Conservation (phyloP, 306 rosid species). For the Medicago lupulina region DNA sequence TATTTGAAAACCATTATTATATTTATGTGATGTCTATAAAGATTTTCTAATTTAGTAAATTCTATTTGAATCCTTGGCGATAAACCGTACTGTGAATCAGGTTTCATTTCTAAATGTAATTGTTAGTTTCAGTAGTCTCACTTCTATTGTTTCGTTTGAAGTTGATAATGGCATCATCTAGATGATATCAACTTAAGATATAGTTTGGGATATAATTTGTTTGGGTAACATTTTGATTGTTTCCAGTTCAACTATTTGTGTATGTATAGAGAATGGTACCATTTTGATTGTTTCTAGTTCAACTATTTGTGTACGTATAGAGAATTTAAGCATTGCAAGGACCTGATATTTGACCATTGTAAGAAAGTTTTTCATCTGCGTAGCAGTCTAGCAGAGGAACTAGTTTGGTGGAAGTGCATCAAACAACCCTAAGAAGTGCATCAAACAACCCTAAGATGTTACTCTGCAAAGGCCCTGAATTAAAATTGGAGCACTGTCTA, state of each 20-base stretch:
- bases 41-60: slow-evolving; percentile 9
- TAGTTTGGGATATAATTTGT: not conserved
- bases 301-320: slow-evolving; percentile 5
- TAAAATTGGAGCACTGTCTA: not conserved
- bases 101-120: not conserved
- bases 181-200: not conserved
- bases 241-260: not conserved
- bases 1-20: slow-evolving; percentile 27
- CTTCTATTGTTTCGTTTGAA: slow-evolving; percentile 6
- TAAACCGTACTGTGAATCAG: slow-evolving; percentile 4
- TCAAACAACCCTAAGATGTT: slow-evolving; percentile 13
- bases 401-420: slow-evolving; percentile 20
- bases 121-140: slow-evolving; percentile 19
- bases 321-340: slow-evolving; percentile 20
- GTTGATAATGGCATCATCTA: not conserved
- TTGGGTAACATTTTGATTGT: not conserved
- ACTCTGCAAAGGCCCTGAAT: not conserved
- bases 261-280: slow-evolving; percentile 4
- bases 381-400: not conserved
- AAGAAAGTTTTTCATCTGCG: not conserved
- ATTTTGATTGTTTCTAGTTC: not conserved
- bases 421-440: slow-evolving; percentile 2
- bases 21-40: slow-evolving; percentile 18
- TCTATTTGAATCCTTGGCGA: slow-evolving; percentile 21
- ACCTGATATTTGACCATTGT: not conserved